A percentile compares a stretch with the other conserved stretches of the same genome.
These are phyloP conservation scores for Fusarium haematococcum DNA, from an alignment of 2,329 filamentous ascomycete genomes.

Conservation along the genomic window DNA sequence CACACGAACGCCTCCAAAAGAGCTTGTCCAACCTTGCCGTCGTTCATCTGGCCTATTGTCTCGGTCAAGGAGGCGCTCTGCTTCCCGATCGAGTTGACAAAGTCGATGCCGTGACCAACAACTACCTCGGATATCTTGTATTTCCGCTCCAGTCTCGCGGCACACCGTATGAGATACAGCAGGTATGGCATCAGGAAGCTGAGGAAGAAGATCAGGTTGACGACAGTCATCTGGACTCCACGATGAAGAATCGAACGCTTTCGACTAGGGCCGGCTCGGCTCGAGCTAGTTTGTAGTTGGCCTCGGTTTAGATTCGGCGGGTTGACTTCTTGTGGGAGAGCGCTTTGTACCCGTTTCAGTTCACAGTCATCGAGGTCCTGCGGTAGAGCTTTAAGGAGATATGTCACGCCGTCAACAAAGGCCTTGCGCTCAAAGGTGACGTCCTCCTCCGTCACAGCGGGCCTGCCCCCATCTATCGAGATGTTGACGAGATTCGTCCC, in stretches of 20 bases:
- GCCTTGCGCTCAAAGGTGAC: constrained; percentile 64
- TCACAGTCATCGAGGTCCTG: constrained; percentile 67
- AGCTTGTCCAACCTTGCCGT: constrained; percentile 72
- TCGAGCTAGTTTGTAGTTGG: constrained; percentile 6
- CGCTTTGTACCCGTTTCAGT: constrained; percentile 50
- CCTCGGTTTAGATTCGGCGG: not conserved
- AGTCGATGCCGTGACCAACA: constrained; percentile 73
- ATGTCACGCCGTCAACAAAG: constrained; percentile 73
- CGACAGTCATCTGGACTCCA: constrained; percentile 65
- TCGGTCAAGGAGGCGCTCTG: constrained; percentile 68
- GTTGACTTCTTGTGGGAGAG: constrained; percentile 39
- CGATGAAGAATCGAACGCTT: constrained; percentile 68
- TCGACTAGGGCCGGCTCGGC: not conserved
- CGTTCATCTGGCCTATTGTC: constrained; percentile 69
- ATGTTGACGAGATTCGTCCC: constrained; percentile 45
- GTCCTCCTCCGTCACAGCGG: constrained; percentile 39
- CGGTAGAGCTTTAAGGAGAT: constrained; percentile 73
- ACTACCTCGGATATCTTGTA: constrained; percentile 78
- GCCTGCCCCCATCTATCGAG: constrained; percentile 43
- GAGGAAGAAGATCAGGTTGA: constrained; percentile 69
- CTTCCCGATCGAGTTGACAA: constrained; percentile 65
- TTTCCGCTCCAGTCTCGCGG: constrained; percentile 73
- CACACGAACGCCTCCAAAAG: constrained; percentile 68
- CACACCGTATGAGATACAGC: constrained; percentile 62
- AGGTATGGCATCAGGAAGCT: constrained; percentile 73